phyloP scores from a whole-genome alignment of 2,329 filamentous ascomycete genomes.

The Cercospora zeina region DNA sequence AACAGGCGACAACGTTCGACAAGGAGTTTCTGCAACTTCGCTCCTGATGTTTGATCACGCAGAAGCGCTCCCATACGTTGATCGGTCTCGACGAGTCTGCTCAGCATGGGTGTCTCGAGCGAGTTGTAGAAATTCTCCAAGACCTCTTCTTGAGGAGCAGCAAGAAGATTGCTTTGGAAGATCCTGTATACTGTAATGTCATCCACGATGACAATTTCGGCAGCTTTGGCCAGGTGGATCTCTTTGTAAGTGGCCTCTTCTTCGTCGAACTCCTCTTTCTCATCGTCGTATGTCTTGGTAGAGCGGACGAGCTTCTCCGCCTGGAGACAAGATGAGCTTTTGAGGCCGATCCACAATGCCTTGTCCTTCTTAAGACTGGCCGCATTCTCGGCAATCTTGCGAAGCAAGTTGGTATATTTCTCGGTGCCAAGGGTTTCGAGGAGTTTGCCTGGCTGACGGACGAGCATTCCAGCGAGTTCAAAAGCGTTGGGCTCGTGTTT shows the following conservation, averaged over 20 bases:
- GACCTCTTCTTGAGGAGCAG: constrained; percentile 83
- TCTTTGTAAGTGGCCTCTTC: constrained; percentile 63
- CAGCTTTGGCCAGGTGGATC: constrained; percentile 73
- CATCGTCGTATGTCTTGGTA: constrained; percentile 54
- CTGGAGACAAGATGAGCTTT: constrained; percentile 71
- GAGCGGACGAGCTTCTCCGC: constrained; percentile 72
- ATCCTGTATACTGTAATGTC: constrained; percentile 86
- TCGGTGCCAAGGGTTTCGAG: constrained; percentile 79
- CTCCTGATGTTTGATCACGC: constrained; percentile 67
- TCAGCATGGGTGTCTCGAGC: constrained; percentile 76
- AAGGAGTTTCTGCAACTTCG: constrained; percentile 74
- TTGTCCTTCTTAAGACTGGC: constrained; percentile 73
- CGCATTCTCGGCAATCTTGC: constrained; percentile 74
- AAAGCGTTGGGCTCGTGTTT: constrained; percentile 85
- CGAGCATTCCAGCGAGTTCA: constrained; percentile 82
- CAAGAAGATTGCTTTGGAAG: constrained; percentile 81
- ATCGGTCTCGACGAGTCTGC: constrained; percentile 75
- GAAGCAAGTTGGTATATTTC: constrained; percentile 81
- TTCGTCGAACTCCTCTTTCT: constrained; percentile 45
- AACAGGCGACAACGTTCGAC: constrained; percentile 88
- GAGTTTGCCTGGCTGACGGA: constrained; percentile 77
- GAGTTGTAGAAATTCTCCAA: constrained; percentile 82
- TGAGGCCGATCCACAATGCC: constrained; percentile 74
- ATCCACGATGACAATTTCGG: constrained; percentile 74
- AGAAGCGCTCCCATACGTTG: constrained; percentile 67